Percentiles rank a stretch among this genome's conserved stretches.
phyloP scores from a whole-genome alignment of 192 early-diverging fungal genomes.

The Pilobolus umbonatus region DNA sequence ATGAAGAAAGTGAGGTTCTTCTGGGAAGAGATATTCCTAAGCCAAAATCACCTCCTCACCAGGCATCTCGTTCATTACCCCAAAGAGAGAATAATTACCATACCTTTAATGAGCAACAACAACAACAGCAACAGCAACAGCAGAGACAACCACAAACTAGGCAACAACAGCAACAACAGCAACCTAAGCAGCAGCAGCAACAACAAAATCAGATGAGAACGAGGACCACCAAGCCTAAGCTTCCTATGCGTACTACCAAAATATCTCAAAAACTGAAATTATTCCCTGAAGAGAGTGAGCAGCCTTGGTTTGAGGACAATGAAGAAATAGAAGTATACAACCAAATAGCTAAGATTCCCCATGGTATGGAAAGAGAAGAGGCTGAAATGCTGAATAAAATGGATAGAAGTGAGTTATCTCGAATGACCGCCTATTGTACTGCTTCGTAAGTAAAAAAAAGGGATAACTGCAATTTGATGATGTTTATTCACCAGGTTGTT shows the following conservation, averaged over 20 bases:
- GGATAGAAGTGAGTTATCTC: conserved; percentile 66
- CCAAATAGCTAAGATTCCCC: conserved; percentile 63
- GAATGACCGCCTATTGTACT: conserved; percentile 84
- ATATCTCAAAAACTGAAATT: conserved; percentile 91
- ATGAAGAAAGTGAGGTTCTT: neutral
- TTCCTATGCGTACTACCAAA: conserved; percentile 85
- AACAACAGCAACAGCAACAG: neutral
- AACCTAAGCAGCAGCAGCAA: no score
- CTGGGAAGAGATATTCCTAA: conserved; percentile 8
- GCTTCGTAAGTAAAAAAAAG: conserved; percentile 65
- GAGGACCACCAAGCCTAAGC: conserved; percentile 43
- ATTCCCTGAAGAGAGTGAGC: conserved; percentile 50
- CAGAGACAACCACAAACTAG: no score
- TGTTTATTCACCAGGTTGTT: neutral
- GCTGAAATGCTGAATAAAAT: conserved; percentile 71
- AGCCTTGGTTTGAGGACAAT: conserved; percentile 54
- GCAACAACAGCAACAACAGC: no score
- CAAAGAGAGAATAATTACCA: conserved; percentile 2
- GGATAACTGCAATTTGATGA: no score
- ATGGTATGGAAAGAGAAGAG: conserved; percentile 52
- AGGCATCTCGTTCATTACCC: conserved; percentile 10
- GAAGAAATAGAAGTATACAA: conserved; percentile 59
- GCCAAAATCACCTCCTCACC: no score
- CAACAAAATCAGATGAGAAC: neutral
- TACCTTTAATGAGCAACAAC: neutral